phyloP scores from a whole-genome alignment of 2,329 filamentous ascomycete genomes.

The Fusarium humuli region DNA sequence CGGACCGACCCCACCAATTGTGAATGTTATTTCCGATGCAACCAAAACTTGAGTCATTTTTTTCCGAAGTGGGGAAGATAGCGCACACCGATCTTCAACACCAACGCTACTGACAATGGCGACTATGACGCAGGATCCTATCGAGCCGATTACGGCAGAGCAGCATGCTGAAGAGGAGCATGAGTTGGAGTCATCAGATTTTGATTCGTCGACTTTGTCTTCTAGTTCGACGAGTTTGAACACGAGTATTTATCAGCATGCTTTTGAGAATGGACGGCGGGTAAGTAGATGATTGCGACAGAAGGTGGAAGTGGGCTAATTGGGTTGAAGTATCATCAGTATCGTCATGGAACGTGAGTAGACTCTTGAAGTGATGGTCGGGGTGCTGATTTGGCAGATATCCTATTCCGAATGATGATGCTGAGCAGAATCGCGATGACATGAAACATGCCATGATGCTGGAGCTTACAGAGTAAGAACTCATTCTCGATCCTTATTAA shows the following conservation, averaged over 20 bases:
- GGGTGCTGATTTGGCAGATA: constrained; percentile 39
- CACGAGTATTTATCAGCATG: constrained; percentile 42
- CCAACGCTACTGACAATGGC: constrained; percentile 3
- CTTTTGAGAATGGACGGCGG: constrained; percentile 43
- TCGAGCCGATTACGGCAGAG: constrained; percentile 16
- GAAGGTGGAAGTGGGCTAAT: too few species aligned
- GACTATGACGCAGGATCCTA: neutral
- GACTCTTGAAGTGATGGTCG: fast-evolving
- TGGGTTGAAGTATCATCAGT: constrained; percentile 36
- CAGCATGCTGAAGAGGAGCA: constrained; percentile 31
- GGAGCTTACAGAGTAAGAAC: constrained; percentile 41
- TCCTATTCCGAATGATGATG: constrained; percentile 45
- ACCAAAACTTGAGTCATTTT: constrained; percentile 24
- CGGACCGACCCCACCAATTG: neutral
- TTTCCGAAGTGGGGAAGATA: neutral
- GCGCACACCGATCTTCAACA: neutral
- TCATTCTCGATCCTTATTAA: fast-evolving
- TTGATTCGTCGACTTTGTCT: constrained; percentile 23
- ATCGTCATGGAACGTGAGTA: constrained; percentile 39
- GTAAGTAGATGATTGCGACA: neutral
- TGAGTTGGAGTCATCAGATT: constrained; percentile 39
- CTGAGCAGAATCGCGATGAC: constrained; percentile 45
- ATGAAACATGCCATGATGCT: constrained; percentile 51
- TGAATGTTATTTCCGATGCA: neutral
- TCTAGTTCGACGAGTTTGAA: constrained; percentile 39